These are phyloP conservation scores for Sporothrix sp. DNA, from an alignment of 2,329 filamentous ascomycete genomes.

Conservation along the genomic window DNA sequence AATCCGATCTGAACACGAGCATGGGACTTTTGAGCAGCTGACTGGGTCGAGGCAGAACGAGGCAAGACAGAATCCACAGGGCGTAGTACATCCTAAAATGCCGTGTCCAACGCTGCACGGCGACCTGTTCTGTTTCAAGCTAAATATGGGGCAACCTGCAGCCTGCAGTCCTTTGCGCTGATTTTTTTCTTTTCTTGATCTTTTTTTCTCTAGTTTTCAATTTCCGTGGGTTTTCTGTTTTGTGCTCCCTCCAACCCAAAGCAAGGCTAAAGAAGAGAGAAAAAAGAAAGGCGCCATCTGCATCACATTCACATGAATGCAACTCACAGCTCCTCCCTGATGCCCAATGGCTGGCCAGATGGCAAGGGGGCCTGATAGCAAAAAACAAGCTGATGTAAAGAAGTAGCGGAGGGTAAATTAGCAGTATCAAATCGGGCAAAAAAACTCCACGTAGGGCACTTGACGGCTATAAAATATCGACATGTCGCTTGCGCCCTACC, in stretches of 20 bases:
- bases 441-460: background rate
- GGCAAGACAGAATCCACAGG: too few relatives aligned
- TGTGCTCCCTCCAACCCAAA: background rate
- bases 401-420: background rate
- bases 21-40: too few relatives aligned
- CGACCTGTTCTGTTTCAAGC: background rate
- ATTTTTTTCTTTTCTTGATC: too few relatives aligned
- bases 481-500: background rate
- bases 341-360: constrained; percentile 5
- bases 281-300: background rate
- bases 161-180: background rate
- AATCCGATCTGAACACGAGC: too few relatives aligned
- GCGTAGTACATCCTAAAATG: too few relatives aligned
- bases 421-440: background rate
- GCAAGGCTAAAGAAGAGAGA: too few relatives aligned
- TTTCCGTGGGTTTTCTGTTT: too few relatives aligned
- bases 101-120: too few relatives aligned
- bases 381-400: background rate
- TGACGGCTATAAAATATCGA: background rate
- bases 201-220: too few relatives aligned
- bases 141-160: background rate
- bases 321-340: background rate
- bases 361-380: background rate
- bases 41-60: too few relatives aligned
- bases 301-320: background rate